Percentiles rank a stretch among this genome's conserved stretches.
Evolutionary conservation across 2,329 filamentous ascomycete genomes (phyloP).

Genomic region (Trichoderma arundinaceum): DNA sequence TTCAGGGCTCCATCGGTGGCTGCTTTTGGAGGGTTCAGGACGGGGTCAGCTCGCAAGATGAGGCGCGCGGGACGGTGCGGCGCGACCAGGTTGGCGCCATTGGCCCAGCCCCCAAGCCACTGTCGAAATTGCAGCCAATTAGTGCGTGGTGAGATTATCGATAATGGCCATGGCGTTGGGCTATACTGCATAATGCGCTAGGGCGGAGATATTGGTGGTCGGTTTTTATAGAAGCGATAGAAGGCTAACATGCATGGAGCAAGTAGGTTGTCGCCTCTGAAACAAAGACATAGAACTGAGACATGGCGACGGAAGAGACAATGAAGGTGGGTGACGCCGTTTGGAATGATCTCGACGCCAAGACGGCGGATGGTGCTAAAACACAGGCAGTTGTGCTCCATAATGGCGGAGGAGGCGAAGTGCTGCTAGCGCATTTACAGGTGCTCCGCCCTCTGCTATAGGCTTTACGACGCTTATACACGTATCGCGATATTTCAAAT

Average conservation of each 20-base stretch:
- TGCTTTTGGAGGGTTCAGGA: not conserved
- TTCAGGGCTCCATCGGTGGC: conserved; percentile 1
- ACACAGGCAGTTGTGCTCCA: not conserved
- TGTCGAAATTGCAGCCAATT: not conserved
- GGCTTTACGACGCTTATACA: no score
- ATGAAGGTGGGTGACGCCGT: not conserved
- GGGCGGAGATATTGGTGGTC: no score
- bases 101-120: conserved; percentile 28
- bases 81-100: conserved; percentile 27
- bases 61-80: conserved; percentile 32
- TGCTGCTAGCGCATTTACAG: not conserved
- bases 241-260: no score
- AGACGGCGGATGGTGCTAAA: not conserved
- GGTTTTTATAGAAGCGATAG: no score
- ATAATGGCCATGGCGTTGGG: not conserved
- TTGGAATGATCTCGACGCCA: not conserved
- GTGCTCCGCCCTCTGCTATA: no score
- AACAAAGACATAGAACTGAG: no score
- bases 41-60: conserved; percentile 8
- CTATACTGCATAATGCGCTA: no score
- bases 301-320: not conserved
- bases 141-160: conserved; percentile 4
- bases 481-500: no score
- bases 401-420: not conserved
- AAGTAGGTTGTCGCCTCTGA: no score